phyloP scores from a whole-genome alignment of 1,284 basidiomycete genomes.

The Fomitopsis pinicola region DNA sequence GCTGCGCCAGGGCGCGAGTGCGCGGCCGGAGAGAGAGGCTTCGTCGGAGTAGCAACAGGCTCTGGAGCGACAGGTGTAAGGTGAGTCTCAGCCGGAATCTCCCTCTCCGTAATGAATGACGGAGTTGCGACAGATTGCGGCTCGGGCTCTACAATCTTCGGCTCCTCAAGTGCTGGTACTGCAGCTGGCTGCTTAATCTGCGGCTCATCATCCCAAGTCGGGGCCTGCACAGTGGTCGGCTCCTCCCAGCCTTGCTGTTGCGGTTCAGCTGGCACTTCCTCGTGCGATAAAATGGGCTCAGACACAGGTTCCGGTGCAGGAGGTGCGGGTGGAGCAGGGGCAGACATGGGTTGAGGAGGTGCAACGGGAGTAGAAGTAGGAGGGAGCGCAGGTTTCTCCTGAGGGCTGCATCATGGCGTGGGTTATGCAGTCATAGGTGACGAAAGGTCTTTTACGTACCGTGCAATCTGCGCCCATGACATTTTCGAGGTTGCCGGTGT shows the following conservation, averaged over 20 bases:
- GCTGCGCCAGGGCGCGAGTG: constrained; percentile 44
- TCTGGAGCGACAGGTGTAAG: constrained; percentile 18
- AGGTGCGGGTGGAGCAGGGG: constrained; percentile 19
- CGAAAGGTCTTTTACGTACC: constrained; percentile 36
- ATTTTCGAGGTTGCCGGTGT: constrained; percentile 66
- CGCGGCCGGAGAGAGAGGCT: constrained; percentile 31
- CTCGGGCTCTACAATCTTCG: constrained; percentile 22
- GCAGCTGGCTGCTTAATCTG: constrained; percentile 28
- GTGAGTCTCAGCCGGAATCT: constrained; percentile 26
- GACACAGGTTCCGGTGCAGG: constrained; percentile 18
- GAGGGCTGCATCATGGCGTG: constrained; percentile 33
- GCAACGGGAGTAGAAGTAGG: constrained; percentile 18
- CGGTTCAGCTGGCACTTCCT: constrained; percentile 31
- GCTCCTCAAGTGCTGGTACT: constrained; percentile 29
- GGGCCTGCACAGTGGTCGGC: constrained; percentile 66
- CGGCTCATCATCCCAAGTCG: constrained; percentile 73
- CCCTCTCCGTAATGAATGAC: constrained; percentile 24
- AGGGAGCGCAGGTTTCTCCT: constrained; percentile 47
- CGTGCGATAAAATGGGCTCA: constrained; percentile 27
- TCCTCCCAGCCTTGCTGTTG: constrained; percentile 56
- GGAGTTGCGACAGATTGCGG: constrained; percentile 28
- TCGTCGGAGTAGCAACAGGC: constrained; percentile 30
- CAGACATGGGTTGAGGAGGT: background rate
- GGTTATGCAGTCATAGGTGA: background rate
- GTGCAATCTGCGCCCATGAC: constrained; percentile 78